Conservation (phyloP, 2,329 filamentous ascomycete species). For the Setomelanomma holmii region DNA sequence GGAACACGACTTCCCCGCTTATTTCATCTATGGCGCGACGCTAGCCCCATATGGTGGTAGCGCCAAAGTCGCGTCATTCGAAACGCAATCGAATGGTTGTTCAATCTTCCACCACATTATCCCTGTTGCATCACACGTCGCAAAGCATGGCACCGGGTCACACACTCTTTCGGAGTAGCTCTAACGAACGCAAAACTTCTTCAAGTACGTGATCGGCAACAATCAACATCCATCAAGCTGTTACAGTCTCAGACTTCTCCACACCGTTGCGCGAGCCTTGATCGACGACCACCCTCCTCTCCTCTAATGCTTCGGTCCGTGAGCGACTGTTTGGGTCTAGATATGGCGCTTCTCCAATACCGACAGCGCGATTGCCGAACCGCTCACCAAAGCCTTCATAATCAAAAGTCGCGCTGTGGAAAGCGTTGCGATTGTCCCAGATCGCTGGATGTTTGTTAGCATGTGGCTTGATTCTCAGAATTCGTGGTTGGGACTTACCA, state of each 20-base stretch:
- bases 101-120: too few relatives aligned
- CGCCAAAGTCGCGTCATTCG: not conserved
- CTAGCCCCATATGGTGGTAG: too few relatives aligned
- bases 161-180: too few relatives aligned
- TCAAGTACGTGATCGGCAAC: too few relatives aligned
- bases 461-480: not conserved
- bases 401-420: slow-evolving; percentile 33
- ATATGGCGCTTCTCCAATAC: slow-evolving; percentile 51
- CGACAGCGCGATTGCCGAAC: slow-evolving; percentile 40
- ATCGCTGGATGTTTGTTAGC: slow-evolving; percentile 36
- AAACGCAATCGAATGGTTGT: not conserved
- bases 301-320: slow-evolving; percentile 28
- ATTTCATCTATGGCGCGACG: too few relatives aligned
- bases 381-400: slow-evolving; percentile 23
- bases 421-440: slow-evolving; percentile 48
- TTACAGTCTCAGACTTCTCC: slow-evolving; percentile 4
- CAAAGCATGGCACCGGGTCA: not conserved
- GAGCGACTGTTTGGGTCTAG: slow-evolving; percentile 44
- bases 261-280: not conserved
- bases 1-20: too few relatives aligned
- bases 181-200: too few relatives aligned
- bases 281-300: slow-evolving; percentile 1
- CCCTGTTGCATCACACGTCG: not conserved
- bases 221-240: not conserved
- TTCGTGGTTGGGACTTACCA: slow-evolving; percentile 5